phyloP scores from a whole-genome alignment of 2,329 filamentous ascomycete genomes.

The Botryotinia convoluta region DNA sequence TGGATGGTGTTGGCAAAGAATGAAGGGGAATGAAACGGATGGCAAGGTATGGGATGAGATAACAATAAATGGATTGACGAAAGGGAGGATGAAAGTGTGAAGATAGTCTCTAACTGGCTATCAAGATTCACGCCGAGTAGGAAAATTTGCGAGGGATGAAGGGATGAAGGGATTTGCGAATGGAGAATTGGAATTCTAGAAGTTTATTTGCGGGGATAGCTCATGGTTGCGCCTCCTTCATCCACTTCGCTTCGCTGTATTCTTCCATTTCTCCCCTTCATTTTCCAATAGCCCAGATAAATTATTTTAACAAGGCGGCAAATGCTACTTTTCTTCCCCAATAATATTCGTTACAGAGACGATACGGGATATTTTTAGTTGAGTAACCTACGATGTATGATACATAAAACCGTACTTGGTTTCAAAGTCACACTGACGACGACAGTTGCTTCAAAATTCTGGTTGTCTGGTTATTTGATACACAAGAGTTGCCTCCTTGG shows the following conservation, averaged over 20 bases:
- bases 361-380: slow-evolving; percentile 1
- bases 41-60: neutral
- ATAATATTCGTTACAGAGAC: slow-evolving; percentile 6
- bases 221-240: slow-evolving; percentile 8
- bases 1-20: slow-evolving; percentile 5
- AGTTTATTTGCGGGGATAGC: slow-evolving; percentile 7
- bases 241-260: slow-evolving; percentile 10
- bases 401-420: slow-evolving; percentile 14
- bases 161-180: slow-evolving; percentile 1
- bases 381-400: neutral
- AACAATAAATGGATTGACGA: slow-evolving; percentile 1
- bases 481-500: slow-evolving; percentile 1
- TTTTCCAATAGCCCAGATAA: slow-evolving; percentile 6
- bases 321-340: slow-evolving; percentile 1
- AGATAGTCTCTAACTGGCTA: neutral
- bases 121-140: slow-evolving; percentile 13
- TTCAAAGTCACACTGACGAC: slow-evolving; percentile 14
- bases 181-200: slow-evolving; percentile 15
- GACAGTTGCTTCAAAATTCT: slow-evolving; percentile 9
- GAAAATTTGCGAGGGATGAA: neutral
- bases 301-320: neutral
- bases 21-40: neutral
- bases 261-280: neutral
- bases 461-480: slow-evolving; percentile 11
- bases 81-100: neutral